A percentile compares a stretch with the other conserved stretches of the same genome.
Evolutionary conservation across 345 rosid species (phyloP).

Genomic region (Erodium maritimum): DNA sequence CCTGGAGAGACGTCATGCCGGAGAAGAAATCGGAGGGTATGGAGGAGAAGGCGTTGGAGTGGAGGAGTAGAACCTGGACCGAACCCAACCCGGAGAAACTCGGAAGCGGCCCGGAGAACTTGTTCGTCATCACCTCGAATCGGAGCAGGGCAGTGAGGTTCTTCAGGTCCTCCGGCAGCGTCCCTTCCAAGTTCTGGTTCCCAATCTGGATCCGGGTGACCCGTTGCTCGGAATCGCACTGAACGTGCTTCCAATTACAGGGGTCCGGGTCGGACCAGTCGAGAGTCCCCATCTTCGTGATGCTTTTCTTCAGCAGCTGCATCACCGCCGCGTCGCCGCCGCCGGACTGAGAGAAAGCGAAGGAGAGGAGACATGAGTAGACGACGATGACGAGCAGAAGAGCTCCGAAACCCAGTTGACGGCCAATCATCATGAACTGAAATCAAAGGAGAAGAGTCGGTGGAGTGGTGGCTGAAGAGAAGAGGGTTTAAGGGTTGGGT

Average conservation of each 20-base stretch:
- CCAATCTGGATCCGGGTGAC: conserved; percentile 52
- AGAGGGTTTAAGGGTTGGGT: no score
- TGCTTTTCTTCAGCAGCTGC: conserved; percentile 23
- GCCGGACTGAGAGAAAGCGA: not conserved
- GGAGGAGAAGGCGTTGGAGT: conserved; percentile 34
- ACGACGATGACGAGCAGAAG: no score
- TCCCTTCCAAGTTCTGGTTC: conserved; percentile 21
- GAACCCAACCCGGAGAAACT: conserved; percentile 37
- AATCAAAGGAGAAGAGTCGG: no score
- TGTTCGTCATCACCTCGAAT: conserved; percentile 42
- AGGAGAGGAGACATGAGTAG: no score
- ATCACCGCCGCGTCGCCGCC: conserved; percentile 13
- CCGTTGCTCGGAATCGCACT: conserved; percentile 20
- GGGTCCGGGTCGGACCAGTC: conserved; percentile 59
- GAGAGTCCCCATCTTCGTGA: conserved; percentile 25
- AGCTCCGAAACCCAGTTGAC: no score
- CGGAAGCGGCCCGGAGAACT: conserved; percentile 40
- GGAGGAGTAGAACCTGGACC: conserved; percentile 21
- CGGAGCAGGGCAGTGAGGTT: conserved; percentile 26
- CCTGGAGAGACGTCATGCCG: conserved; percentile 30
- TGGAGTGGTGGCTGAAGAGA: no score
- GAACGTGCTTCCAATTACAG: conserved; percentile 42
- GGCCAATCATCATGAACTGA: no score
- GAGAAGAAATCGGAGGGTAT: conserved; percentile 48
- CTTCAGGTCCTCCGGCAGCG: conserved; percentile 41